These are phyloP conservation scores for Boletus rubroflammeus DNA, from an alignment of 768 basidiomycete species.

Conservation along the genomic window DNA sequence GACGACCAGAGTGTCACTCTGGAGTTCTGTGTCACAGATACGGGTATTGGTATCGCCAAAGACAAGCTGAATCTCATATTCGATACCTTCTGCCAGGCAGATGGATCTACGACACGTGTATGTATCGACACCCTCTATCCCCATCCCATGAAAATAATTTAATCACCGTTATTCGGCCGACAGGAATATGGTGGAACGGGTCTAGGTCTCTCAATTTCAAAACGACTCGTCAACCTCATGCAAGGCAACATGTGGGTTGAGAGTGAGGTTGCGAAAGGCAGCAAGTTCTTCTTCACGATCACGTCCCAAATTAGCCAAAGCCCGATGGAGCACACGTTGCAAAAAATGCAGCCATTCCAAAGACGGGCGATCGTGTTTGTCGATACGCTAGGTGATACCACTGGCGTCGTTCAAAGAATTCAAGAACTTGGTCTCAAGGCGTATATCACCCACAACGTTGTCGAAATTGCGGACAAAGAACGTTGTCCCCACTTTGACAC, in stretches of 20 bases:
- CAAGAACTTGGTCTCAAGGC: slow-evolving; percentile 76
- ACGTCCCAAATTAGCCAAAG: slow-evolving; percentile 77
- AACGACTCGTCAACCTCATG: slow-evolving; percentile 95
- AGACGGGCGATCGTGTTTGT: slow-evolving; percentile 90
- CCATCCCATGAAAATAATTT: slow-evolving; percentile 7
- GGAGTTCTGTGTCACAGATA: slow-evolving; percentile 97
- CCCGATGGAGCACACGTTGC: slow-evolving; percentile 65
- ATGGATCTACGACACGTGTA: slow-evolving; percentile 94
- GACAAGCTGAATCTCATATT: slow-evolving; percentile 98
- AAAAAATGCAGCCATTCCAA: slow-evolving; percentile 82
- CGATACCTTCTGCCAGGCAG: slow-evolving; percentile 98
- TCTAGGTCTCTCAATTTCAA: slow-evolving; percentile 94
- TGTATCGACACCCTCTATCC: slow-evolving; percentile 25
- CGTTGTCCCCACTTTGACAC: slow-evolving; percentile 88
- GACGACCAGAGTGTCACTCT: slow-evolving; percentile 85
- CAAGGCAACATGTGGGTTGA: slow-evolving; percentile 99
- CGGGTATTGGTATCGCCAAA: slow-evolving; percentile 97
- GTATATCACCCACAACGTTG: slow-evolving; percentile 71
- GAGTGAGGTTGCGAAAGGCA: slow-evolving; percentile 88
- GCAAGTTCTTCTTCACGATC: slow-evolving; percentile 96
- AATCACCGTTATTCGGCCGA: slow-evolving; percentile 12
- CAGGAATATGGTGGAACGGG: slow-evolving; percentile 98
- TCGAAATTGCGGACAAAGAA: slow-evolving; percentile 78
- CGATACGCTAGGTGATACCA: slow-evolving; percentile 76
- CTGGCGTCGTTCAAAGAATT: slow-evolving; percentile 73